Conservation (phyloP, 208 protist genomes). For the Acanthamoeba castellanii region DNA sequence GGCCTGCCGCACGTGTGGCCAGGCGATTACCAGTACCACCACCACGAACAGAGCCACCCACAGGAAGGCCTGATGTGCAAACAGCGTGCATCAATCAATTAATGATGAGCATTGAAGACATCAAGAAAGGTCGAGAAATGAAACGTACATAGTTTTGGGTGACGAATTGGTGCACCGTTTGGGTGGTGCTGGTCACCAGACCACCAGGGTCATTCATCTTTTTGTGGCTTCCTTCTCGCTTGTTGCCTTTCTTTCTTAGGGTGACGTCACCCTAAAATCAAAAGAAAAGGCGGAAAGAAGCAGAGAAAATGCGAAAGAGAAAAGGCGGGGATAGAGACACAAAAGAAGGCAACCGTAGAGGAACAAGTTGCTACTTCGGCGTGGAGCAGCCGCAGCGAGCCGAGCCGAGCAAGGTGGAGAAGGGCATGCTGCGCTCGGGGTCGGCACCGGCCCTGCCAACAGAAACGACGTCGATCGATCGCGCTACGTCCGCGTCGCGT, state of each 20-base stretch:
- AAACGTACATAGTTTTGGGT: constrained; percentile 23
- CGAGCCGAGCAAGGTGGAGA: neutral
- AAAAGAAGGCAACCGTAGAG: no score
- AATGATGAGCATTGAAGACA: neutral
- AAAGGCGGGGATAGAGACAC: neutral
- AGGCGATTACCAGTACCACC: neutral
- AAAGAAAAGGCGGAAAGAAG: neutral
- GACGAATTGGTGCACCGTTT: neutral
- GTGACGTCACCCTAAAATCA: neutral
- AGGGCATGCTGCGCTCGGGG: neutral
- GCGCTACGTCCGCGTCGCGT: no score
- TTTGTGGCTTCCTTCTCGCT: neutral
- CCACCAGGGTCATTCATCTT: neutral
- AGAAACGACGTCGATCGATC: no score
- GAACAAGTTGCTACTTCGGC: neutral
- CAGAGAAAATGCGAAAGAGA: neutral
- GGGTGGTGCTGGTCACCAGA: neutral
- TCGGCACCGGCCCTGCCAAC: no score
- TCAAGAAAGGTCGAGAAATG: no score
- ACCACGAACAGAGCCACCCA: neutral
- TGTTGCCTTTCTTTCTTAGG: neutral
- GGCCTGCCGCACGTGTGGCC: neutral
- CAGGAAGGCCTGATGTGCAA: neutral
- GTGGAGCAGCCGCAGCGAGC: no score
- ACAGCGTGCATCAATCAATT: no score